phyloP scores from a whole-genome alignment of 129 eudicot species.

The Heracleum sosnowskyi region DNA sequence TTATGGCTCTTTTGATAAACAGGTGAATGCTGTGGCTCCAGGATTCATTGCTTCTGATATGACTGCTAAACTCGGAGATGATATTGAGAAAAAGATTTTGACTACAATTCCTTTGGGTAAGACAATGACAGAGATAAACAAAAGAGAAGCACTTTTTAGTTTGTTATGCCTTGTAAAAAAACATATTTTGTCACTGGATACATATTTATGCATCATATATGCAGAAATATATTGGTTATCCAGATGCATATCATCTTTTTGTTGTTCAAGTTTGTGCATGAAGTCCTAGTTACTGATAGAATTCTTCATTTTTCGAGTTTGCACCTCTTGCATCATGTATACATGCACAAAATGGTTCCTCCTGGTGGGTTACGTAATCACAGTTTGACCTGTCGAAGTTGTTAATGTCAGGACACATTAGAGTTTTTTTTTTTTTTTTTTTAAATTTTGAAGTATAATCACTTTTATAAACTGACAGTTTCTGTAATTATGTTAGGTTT shows the following conservation, averaged over 20 bases:
- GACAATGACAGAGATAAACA: background rate
- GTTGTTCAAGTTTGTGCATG: background rate
- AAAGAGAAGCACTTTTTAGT: background rate
- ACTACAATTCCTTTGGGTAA: constrained; percentile 80
- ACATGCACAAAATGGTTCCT: background rate
- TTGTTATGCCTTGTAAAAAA: background rate
- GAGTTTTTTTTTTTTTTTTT: background rate
- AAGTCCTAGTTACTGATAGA: background rate
- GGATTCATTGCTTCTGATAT: constrained; percentile 97
- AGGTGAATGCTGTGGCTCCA: constrained; percentile 86
- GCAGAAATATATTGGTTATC: background rate
- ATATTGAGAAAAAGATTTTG: constrained; percentile 69
- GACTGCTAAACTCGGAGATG: constrained; percentile 83
- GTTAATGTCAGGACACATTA: background rate
- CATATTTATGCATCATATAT: background rate
- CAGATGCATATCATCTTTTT: background rate
- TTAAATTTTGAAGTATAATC: background rate
- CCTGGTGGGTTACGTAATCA: background rate
- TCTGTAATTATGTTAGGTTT: background rate
- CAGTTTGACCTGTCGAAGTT: background rate
- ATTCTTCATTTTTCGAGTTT: background rate
- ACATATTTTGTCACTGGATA: background rate
- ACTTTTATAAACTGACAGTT: background rate
- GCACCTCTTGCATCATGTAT: background rate
- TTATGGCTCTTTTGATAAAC: background rate